Percentiles rank a stretch among this genome's conserved stretches.
These are phyloP conservation scores for Annulohypoxylon nitens DNA, from an alignment of 495 filamentous ascomycete genomes.

Conservation along the genomic window DNA sequence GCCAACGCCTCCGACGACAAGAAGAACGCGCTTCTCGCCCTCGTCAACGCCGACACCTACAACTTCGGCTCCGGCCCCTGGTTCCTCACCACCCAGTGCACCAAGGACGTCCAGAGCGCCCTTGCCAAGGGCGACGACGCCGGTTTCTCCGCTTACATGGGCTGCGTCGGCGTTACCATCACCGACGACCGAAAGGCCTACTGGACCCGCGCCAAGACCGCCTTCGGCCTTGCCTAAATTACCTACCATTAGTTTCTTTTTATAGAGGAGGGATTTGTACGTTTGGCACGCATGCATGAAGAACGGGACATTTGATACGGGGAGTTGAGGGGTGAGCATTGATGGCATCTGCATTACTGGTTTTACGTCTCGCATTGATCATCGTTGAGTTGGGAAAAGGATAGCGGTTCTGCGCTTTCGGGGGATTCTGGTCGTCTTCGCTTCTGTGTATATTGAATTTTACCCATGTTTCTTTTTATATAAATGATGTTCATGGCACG, in stretches of 20 bases:
- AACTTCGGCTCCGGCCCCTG: constrained; percentile 82
- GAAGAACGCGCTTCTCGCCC: constrained; percentile 64
- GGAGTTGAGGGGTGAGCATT: constrained; percentile 2
- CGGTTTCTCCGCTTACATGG: constrained; percentile 74
- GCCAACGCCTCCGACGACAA: constrained; percentile 46
- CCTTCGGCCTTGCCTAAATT: constrained; percentile 51
- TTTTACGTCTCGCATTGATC: constrained; percentile 3
- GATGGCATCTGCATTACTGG: constrained; percentile 13
- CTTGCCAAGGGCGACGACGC: constrained; percentile 65
- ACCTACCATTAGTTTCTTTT: no score
- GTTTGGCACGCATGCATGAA: not conserved
- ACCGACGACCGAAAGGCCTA: constrained; percentile 65
- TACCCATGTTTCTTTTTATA: constrained; percentile 9
- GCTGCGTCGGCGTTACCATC: constrained; percentile 71
- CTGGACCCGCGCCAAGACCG: constrained; percentile 66
- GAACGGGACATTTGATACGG: not conserved
- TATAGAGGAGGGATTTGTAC: not conserved
- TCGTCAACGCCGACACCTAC: constrained; percentile 70
- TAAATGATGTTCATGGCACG: constrained; percentile 10
- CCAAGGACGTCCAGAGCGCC: constrained; percentile 53
- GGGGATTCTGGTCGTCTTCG: not conserved
- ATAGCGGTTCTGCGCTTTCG: not conserved
- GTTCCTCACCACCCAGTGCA: constrained; percentile 79
- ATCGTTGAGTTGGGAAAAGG: not conserved
- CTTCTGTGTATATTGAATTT: constrained; percentile 33